phyloP scores from a whole-genome alignment of 208 protist species.

The Angomonas ambiguus region DNA sequence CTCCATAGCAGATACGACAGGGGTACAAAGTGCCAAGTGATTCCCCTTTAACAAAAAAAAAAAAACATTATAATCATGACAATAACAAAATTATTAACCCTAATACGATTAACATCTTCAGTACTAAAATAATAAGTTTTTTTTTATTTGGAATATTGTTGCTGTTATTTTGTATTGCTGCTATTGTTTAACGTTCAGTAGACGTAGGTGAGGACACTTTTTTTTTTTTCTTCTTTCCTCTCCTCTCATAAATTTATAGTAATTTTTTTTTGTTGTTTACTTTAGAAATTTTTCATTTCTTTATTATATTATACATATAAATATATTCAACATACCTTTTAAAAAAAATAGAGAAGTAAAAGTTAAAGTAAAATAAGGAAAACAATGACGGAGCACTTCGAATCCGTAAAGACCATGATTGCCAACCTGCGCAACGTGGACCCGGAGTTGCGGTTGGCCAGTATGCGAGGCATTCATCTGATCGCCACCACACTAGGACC shows the following conservation, averaged over 20 bases:
- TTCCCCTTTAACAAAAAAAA: background rate
- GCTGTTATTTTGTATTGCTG: background rate
- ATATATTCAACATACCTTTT: background rate
- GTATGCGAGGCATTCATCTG: conserved; percentile 95
- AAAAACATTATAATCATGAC: background rate
- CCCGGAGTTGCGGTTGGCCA: conserved; percentile 93
- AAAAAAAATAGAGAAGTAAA: background rate
- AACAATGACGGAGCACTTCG: conserved; percentile 81
- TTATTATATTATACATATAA: conserved; percentile 5
- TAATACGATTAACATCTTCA: conserved; percentile 6
- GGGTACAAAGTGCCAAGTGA: conserved; percentile 3
- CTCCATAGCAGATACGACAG: conserved; percentile 28
- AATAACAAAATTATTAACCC: background rate
- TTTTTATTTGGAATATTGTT: background rate
- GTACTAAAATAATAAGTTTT: too few species aligned
- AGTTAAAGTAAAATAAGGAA: too few species aligned
- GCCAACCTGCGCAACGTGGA: conserved; percentile 96
- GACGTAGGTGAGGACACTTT: background rate
- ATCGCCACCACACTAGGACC: conserved; percentile 96
- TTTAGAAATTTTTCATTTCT: conserved; percentile 2
- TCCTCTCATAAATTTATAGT: background rate
- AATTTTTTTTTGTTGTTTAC: background rate
- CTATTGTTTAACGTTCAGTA: too few species aligned
- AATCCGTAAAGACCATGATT: conserved; percentile 95
- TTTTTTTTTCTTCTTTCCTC: background rate